phyloP scores from a whole-genome alignment of 768 basidiomycete species.

The Lyophyllum shimeji region DNA sequence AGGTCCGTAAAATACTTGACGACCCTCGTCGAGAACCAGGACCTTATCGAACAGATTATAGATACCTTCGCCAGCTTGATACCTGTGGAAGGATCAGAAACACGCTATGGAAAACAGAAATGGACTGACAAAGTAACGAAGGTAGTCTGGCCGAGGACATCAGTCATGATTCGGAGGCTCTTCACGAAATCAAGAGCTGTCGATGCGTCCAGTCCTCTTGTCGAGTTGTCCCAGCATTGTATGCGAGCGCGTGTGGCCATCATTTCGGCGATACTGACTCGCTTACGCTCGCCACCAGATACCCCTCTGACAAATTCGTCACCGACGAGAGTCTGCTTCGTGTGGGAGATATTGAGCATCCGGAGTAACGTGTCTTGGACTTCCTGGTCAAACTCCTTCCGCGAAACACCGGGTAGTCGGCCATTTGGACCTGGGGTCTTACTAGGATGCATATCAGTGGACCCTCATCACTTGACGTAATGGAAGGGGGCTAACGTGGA shows the following conservation, averaged over 20 bases:
- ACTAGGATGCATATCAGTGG: constrained; percentile 20
- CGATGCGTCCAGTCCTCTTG: constrained; percentile 79
- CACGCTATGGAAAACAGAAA: not conserved
- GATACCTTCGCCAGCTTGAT: constrained; percentile 82
- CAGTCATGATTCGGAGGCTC: constrained; percentile 79
- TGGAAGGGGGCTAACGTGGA: constrained; percentile 41
- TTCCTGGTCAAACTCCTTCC: constrained; percentile 54
- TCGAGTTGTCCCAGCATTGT: constrained; percentile 84
- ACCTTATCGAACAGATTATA: constrained; percentile 87
- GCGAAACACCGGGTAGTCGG: constrained; percentile 65
- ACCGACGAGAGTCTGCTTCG: constrained; percentile 75
- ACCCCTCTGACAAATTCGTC: constrained; percentile 85
- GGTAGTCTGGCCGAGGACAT: constrained; percentile 76
- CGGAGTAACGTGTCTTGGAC: constrained; percentile 64
- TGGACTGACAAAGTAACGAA: constrained; percentile 68
- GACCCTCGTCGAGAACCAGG: constrained; percentile 77
- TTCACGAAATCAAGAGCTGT: constrained; percentile 87
- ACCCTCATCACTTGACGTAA: not conserved
- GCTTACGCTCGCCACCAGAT: constrained; percentile 78
- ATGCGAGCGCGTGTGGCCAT: constrained; percentile 80
- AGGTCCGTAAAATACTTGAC: constrained; percentile 80
- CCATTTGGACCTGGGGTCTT: constrained; percentile 76
- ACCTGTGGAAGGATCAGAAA: constrained; percentile 32
- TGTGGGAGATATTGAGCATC: constrained; percentile 86
- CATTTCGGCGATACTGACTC: constrained; percentile 84